These are phyloP conservation scores for Diutina mesorugosa DNA, from an alignment of 1,139 yeast species.

Conservation along the genomic window DNA sequence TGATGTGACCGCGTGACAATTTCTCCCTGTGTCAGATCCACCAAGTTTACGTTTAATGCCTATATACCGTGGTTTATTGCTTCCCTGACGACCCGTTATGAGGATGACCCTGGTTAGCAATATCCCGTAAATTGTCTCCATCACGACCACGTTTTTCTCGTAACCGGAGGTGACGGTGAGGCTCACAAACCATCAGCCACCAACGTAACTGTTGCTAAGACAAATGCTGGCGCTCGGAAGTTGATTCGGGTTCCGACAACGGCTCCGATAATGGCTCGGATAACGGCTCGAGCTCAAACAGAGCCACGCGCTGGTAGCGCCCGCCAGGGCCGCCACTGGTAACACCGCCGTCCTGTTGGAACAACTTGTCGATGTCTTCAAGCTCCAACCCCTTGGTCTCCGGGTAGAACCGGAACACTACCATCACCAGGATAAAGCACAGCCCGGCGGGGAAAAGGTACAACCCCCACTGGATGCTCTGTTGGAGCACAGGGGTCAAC, in stretches of 20 bases:
- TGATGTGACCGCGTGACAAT: no score
- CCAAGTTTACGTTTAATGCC: neutral
- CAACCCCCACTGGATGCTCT: slow-evolving; percentile 34
- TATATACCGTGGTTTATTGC: neutral
- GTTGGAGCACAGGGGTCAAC: slow-evolving; percentile 36
- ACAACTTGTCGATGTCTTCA: slow-evolving; percentile 52
- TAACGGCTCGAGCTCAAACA: slow-evolving; percentile 4
- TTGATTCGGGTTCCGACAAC: no score
- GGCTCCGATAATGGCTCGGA: no score
- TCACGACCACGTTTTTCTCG: neutral
- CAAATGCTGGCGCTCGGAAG: neutral
- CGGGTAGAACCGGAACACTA: slow-evolving; percentile 35
- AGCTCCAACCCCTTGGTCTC: slow-evolving; percentile 43
- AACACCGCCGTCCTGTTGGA: slow-evolving; percentile 11
- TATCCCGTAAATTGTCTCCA: neutral
- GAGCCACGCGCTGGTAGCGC: slow-evolving; percentile 16
- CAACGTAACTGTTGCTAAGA: neutral
- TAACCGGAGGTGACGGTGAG: neutral
- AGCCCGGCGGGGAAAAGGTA: slow-evolving; percentile 35
- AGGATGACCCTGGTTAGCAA: no score
- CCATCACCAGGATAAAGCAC: slow-evolving; percentile 30
- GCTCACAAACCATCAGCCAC: neutral
- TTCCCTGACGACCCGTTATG: neutral
- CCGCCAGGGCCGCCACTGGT: neutral
- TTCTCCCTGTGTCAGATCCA: no score